A percentile compares a stretch with the other conserved stretches of the same genome.
Evolutionary conservation across 139 green algal genomes (phyloP).

Genomic region (Closterium sp.): DNA sequence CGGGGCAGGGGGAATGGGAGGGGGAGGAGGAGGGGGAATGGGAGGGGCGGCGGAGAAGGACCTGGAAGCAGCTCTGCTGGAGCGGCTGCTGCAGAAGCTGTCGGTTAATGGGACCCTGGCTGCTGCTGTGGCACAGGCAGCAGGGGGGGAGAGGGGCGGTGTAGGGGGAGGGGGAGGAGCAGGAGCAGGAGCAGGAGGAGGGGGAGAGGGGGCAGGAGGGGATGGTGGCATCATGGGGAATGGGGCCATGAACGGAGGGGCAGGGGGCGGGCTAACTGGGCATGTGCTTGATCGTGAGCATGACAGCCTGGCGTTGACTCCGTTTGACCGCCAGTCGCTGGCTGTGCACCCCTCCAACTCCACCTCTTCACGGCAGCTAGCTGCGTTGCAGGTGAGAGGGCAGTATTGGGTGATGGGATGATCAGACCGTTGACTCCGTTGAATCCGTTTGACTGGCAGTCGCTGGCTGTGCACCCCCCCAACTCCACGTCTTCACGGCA

Average conservation of each 20-base stretch:
- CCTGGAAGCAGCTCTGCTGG: not conserved
- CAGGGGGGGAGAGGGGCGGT: not conserved
- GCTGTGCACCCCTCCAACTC: not conserved
- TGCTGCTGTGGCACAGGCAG: not conserved
- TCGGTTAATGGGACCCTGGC: not conserved
- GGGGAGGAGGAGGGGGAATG: not conserved
- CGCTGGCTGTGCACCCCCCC: too few relatives aligned
- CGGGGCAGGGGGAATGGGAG: not conserved
- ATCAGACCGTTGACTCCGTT: too few relatives aligned
- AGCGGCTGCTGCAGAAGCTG: not conserved
- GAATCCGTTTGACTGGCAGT: too few relatives aligned
- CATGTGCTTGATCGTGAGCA: not conserved
- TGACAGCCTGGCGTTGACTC: not conserved
- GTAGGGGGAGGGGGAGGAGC: not conserved
- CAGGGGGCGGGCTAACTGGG: not conserved
- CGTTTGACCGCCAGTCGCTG: not conserved
- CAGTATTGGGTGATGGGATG: too few relatives aligned
- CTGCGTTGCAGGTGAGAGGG: not conserved
- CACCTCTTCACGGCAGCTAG: not conserved
- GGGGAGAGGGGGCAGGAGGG: not conserved
- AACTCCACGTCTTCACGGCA: too few relatives aligned
- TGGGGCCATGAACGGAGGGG: not conserved
- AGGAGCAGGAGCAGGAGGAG: not conserved
- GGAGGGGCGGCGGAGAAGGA: not conserved
- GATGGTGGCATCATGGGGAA: not conserved